Evolutionary conservation across 169 alveolate genomes (phyloP).

Genomic region (Plasmodium fragile): DNA sequence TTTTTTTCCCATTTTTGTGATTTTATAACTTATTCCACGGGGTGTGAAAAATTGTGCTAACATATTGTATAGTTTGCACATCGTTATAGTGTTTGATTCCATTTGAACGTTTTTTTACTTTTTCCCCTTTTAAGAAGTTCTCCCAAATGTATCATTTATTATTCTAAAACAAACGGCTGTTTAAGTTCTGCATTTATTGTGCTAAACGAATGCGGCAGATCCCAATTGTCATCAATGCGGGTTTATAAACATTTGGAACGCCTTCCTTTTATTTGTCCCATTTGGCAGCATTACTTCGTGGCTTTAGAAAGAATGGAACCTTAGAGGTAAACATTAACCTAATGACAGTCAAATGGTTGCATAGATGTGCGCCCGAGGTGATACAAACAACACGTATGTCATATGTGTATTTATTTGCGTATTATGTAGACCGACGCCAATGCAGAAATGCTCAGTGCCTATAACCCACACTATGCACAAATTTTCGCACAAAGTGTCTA

Average conservation of each 20-base stretch:
- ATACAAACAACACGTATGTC: not conserved
- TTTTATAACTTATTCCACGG: not conserved
- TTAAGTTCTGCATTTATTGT: not conserved
- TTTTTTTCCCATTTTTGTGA: not conserved
- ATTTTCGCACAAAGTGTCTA: not conserved
- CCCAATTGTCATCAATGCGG: not conserved
- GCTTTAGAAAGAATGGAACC: not conserved
- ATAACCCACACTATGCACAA: not conserved
- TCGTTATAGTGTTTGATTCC: not conserved
- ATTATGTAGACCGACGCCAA: not conserved
- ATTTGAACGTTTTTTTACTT: not conserved
- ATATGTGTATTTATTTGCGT: not conserved
- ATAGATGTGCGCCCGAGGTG: not conserved
- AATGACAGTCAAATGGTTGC: too few relatives aligned
- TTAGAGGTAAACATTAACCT: not conserved
- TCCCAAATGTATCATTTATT: not conserved
- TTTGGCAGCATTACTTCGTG: not conserved
- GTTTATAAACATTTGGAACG: not conserved
- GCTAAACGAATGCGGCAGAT: not conserved
- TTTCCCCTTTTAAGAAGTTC: not conserved
- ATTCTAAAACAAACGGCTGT: not conserved
- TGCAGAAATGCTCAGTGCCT: not conserved
- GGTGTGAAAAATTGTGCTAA: not conserved
- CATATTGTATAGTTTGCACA: not conserved
- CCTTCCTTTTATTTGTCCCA: not conserved